Conservation (phyloP, 2,329 filamentous ascomycete genomes). For the Ceratocystis lukuohia region DNA sequence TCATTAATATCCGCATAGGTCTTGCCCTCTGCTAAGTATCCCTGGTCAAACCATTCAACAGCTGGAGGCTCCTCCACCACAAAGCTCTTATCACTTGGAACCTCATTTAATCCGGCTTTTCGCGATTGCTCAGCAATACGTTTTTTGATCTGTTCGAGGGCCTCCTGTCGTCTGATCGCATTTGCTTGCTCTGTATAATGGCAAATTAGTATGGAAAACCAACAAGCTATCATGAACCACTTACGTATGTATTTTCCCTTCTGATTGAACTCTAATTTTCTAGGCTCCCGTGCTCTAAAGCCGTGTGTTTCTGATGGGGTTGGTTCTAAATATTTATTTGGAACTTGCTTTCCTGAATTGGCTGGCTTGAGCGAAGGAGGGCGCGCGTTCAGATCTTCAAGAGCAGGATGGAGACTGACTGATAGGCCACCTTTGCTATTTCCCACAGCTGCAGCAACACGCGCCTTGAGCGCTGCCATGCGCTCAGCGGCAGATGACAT, state of each 20-base stretch:
- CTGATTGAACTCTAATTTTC: constrained; percentile 77
- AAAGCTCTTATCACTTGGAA: constrained; percentile 81
- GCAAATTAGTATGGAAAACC: not conserved
- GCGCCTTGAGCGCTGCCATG: constrained; percentile 64
- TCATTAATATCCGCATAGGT: constrained; percentile 61
- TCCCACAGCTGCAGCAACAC: constrained; percentile 62
- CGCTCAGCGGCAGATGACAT: constrained; percentile 45
- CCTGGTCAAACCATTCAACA: constrained; percentile 97
- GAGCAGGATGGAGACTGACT: constrained; percentile 63
- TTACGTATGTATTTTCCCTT: constrained; percentile 83
- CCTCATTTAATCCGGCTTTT: constrained; percentile 82
- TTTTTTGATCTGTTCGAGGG: constrained; percentile 88
- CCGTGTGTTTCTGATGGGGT: constrained; percentile 49
- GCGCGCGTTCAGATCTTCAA: constrained; percentile 45
- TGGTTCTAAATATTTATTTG: constrained; percentile 68
- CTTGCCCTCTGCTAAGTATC: constrained; percentile 55
- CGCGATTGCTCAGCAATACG: constrained; percentile 76
- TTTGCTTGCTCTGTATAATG: constrained; percentile 54
- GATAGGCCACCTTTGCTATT: constrained; percentile 54
- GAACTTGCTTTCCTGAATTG: constrained; percentile 22
- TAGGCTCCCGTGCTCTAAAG: constrained; percentile 53
- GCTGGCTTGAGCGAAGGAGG: constrained; percentile 22
- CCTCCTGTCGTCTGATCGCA: constrained; percentile 72
- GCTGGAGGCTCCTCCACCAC: constrained; percentile 70
- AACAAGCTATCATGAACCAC: not conserved